phyloP scores from a whole-genome alignment of 148 eudicot species.

The Polygonum maritimum region DNA sequence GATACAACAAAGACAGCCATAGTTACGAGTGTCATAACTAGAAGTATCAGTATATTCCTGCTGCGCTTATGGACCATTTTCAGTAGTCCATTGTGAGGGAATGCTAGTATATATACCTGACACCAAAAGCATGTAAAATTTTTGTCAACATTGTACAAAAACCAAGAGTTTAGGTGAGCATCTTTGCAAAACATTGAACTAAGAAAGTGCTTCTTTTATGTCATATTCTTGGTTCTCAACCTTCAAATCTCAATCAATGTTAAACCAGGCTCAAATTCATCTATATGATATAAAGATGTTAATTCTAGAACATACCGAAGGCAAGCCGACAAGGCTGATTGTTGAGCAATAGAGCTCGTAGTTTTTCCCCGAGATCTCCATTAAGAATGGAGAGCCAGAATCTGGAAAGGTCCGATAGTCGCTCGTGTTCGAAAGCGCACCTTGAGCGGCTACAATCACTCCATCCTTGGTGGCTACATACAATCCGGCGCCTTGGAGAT shows the following conservation, averaged over 20 bases:
- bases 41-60: slow-evolving; percentile 19
- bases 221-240: no score
- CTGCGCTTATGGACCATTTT: slow-evolving; percentile 17
- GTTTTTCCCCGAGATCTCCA: neutral
- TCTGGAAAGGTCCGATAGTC: neutral
- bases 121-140: neutral
- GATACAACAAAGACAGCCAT: slow-evolving; percentile 18
- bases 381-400: neutral
- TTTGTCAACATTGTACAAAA: neutral
- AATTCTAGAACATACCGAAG: slow-evolving; percentile 5
- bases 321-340: neutral
- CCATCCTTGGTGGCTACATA: slow-evolving; percentile 1
- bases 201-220: no score
- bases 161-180: neutral
- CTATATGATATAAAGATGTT: neutral
- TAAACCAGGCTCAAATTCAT: no score
- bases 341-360: slow-evolving; percentile 8
- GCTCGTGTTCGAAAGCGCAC: neutral
- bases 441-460: neutral
- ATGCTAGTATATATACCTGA: slow-evolving; percentile 45
- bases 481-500: neutral
- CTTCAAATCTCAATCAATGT: no score
- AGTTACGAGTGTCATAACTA: neutral
- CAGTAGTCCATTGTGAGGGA: slow-evolving; percentile 14
- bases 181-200: no score